Evolutionary conservation across 2,329 filamentous ascomycete species (phyloP), one percentile per base, ranked within the genome.

Genomic region (Microcera coccophila): DNA sequence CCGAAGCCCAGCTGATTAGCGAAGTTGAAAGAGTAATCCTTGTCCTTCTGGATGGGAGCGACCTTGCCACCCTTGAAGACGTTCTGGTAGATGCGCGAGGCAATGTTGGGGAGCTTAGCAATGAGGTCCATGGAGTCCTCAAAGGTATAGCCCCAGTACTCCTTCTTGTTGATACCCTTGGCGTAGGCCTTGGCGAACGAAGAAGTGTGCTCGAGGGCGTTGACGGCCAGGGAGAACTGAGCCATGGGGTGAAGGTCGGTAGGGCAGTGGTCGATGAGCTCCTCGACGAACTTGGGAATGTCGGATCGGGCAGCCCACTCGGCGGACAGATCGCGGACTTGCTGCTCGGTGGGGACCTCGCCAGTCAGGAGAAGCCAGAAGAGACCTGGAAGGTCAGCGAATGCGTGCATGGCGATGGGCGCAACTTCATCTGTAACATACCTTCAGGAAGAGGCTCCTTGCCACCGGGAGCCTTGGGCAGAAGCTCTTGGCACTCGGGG

Each of bases 31-130:
- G 85, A 81, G 79, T 96, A 98, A 70, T 98, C 93, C 87, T 97
- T 93, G 78, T 97, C 91, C 81, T 95, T 94, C 80, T 97, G 85
- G 69, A 95, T 82, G 42, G 90, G 70, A 48, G 89, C 87, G 58
- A 98, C 91, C 85, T 97, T 97, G 76, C 93, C 93, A 66, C 95
- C 93, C 84, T 97, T 96, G 88, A 95, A 98, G 70, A 97, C 85
- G 72, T 98, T 98, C 79, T 95, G 93, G 85, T 98, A 98, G 81
- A 98, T 98, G 76, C 90, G 89, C 53, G 93, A 79, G 54, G 93
- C 93, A 64, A 98, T 96, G 70, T 89, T 96, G 68, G 93, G 93
- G 62, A 98, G 87, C 85, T 97, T 97, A 67, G 93, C 93, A 69
- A 98, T 98, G 70, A 98, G 79, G 75, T 98, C 91, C 91, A 98